Evolutionary conservation across 2,329 filamentous ascomycete genomes (phyloP).

Genomic region (Colletotrichum aenigma): DNA sequence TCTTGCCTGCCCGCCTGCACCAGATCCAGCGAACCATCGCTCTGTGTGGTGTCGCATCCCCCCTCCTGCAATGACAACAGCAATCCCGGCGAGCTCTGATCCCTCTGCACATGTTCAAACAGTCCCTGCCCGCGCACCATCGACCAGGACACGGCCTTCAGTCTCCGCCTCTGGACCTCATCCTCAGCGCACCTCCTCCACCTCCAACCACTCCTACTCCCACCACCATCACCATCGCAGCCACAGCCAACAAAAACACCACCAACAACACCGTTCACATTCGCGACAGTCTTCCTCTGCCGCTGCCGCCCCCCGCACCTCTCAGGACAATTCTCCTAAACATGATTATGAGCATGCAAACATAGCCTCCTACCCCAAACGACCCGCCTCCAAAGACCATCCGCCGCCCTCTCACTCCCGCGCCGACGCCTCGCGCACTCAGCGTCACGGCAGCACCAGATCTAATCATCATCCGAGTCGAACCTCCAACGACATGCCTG

Average conservation of each 20-base stretch:
- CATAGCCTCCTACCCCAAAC: slow-evolving; percentile 66
- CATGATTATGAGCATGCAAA: slow-evolving; percentile 77
- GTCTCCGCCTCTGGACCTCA: slow-evolving; percentile 21
- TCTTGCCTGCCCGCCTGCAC: neutral
- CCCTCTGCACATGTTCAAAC: slow-evolving; percentile 27
- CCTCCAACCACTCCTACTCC: slow-evolving; percentile 29
- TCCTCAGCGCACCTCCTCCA: slow-evolving; percentile 24
- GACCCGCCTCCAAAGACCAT: slow-evolving; percentile 69
- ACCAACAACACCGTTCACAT: slow-evolving; percentile 24
- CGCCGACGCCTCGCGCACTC: slow-evolving; percentile 54
- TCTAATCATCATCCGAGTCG: slow-evolving; percentile 40
- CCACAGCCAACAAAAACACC: neutral
- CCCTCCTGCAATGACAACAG: slow-evolving; percentile 35
- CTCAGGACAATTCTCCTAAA: slow-evolving; percentile 53
- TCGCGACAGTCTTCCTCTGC: slow-evolving; percentile 33
- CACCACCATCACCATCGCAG: slow-evolving; percentile 22
- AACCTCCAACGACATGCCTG: slow-evolving; percentile 50
- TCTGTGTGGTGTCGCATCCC: slow-evolving; percentile 3
- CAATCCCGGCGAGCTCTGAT: slow-evolving; percentile 34
- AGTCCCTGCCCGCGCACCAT: slow-evolving; percentile 38
- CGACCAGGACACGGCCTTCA: slow-evolving; percentile 38
- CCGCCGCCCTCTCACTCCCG: slow-evolving; percentile 52
- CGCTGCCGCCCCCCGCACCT: slow-evolving; percentile 31
- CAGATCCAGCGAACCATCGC: neutral
- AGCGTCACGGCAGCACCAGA: slow-evolving; percentile 55